Conservation (phyloP, 768 basidiomycete species). For the Boletus vermiculosoides region DNA sequence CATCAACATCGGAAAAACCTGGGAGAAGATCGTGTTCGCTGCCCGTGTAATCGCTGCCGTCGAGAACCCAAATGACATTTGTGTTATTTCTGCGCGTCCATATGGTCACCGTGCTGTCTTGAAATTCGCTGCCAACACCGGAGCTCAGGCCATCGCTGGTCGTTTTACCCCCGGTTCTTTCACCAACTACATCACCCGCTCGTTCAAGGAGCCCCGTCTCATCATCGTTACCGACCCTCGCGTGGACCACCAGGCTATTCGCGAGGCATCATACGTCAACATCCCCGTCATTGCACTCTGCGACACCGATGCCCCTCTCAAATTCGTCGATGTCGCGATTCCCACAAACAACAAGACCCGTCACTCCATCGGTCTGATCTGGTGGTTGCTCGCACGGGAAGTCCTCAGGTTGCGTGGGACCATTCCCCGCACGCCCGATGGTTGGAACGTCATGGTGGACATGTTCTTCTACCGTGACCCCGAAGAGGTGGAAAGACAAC, state of each 20-base stretch:
- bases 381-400: slow-evolving; percentile 97
- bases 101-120: slow-evolving; percentile 99
- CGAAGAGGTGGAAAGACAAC: slow-evolving; percentile 98
- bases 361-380: slow-evolving; percentile 94
- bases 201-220: slow-evolving; percentile 99
- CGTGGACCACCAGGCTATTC: slow-evolving; percentile 99
- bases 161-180: slow-evolving; percentile 99
- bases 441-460: slow-evolving; percentile 99
- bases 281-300: slow-evolving; percentile 99
- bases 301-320: slow-evolving; percentile 96
- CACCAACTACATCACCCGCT: slow-evolving; percentile 99
- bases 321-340: slow-evolving; percentile 98
- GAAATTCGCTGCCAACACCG: slow-evolving; percentile 97
- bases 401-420: slow-evolving; percentile 94
- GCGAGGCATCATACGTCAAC: slow-evolving; percentile 99
- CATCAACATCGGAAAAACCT: slow-evolving; percentile 98
- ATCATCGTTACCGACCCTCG: slow-evolving; percentile 99
- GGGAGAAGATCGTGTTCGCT: slow-evolving; percentile 98
- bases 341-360: slow-evolving; percentile 99
- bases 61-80: slow-evolving; percentile 97
- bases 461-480: slow-evolving; percentile 99
- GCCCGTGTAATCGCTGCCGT: slow-evolving; percentile 97
- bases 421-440: slow-evolving; percentile 85
- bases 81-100: slow-evolving; percentile 96
- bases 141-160: slow-evolving; percentile 97